Evolutionary conservation across 1,284 basidiomycete species (phyloP), one percentile per base, ranked within the genome.

Genomic region (Paramarasmius palmivorus): DNA sequence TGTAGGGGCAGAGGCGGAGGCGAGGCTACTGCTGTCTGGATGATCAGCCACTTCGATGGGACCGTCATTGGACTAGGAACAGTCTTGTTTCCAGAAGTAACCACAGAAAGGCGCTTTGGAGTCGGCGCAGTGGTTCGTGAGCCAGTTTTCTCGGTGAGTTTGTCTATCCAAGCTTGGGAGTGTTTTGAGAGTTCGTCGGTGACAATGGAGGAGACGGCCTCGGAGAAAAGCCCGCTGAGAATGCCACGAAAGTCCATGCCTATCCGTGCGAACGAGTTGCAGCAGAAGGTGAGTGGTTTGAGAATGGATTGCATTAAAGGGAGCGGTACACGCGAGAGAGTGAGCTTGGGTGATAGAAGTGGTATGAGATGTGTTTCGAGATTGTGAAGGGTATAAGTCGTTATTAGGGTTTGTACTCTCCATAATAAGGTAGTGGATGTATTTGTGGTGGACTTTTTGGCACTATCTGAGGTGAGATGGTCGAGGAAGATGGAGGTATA

Each of bases 251-350:
- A 95, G 63, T 94, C 92, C 56, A 95, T 79, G 1, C 94, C 94
- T n/a, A 93, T 82, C n/a, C 93, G 84, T 0, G 91, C 81, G 64
- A 96, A 95, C 0, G 94, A 93, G n/a, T 87, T 84, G 4, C 92
- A 86, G 66, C 93, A 96, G 70, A 97, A 97, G 8, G 91, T 90
- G 42, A 98, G 81, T 63, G 97, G 95, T 0, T 94, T 95, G 50
- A 95, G 45, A 45, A 97, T 79, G 7, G 93, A 89, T 1, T 89
- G 86, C 45, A 96, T 81, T 2, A 88, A 76, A 0, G 88, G 59
- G 6, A 76, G 79, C 0, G 90, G 78, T 50, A 70, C 67, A 50
- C 78, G 75, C 2, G 71, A 81, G 29, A 55, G 47, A 26, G 57
- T 50, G 23, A 88, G 75, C 37, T 88, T 77, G 6, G 78, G 73